Evolutionary conservation across 495 filamentous ascomycete genomes (phyloP).

Genomic region (Annulohypoxylon stygium): DNA sequence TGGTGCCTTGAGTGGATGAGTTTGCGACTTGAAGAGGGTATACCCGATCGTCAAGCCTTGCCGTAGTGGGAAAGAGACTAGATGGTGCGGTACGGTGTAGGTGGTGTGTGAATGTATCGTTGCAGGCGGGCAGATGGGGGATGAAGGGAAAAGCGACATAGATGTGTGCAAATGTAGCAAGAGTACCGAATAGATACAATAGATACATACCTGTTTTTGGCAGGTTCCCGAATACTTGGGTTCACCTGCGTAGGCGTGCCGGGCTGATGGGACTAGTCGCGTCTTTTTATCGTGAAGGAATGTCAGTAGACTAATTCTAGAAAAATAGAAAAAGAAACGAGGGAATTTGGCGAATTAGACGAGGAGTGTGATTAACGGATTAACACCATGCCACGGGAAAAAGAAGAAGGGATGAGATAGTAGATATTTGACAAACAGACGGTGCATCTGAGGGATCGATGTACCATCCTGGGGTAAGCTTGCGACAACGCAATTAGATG

Average conservation of each 20-base stretch:
- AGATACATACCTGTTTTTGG: conserved; percentile 50
- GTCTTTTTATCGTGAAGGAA: conserved; percentile 37
- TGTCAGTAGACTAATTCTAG: conserved; percentile 37
- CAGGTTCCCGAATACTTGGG: conserved; percentile 52
- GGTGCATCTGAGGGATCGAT: conserved; percentile 27
- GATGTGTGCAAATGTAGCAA: conserved; percentile 26
- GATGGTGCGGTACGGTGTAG: conserved; percentile 45
- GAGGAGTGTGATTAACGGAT: conserved; percentile 17
- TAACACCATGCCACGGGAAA: conserved; percentile 18
- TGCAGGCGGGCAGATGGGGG: conserved; percentile 52
- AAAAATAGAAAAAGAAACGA: conserved; percentile 22
- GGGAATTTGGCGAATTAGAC: conserved; percentile 18
- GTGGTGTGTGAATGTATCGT: conserved; percentile 54
- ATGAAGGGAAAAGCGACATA: conserved; percentile 40
- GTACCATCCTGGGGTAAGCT: conserved; percentile 47
- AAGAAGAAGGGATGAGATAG: conserved; percentile 20
- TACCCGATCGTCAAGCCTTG: conserved; percentile 51
- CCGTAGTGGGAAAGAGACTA: conserved; percentile 48
- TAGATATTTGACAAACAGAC: conserved; percentile 27
- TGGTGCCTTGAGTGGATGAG: conserved; percentile 50
- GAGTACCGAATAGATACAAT: conserved; percentile 26
- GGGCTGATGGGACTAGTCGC: conserved; percentile 47
- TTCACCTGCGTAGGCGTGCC: conserved; percentile 48
- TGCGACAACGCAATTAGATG: conserved; percentile 47
- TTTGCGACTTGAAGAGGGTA: conserved; percentile 51